Evolutionary conservation across 2,329 filamentous ascomycete species (phyloP), one percentile per base, ranked within the genome.

Genomic region (Monosporascus sp.): DNA sequence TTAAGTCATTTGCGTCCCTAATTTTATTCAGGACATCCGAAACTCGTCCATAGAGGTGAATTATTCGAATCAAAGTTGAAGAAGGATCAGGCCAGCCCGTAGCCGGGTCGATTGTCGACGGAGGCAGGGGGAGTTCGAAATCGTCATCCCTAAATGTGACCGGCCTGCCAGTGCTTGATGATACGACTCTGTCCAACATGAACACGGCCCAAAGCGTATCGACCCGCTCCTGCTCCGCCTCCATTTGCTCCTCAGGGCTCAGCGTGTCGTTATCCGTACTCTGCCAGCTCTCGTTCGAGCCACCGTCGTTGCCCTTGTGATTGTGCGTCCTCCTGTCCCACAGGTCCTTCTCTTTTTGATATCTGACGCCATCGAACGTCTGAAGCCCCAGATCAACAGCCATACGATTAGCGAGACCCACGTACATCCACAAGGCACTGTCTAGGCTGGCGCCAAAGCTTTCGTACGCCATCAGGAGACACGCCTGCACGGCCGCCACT

Each of bases 151-250:
- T 84, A 31, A 96, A 78, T 0, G 90, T 95, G 14, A 93, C 90
- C 0, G 90, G 87, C 17, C 90, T 80, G 9, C 91, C 91, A 0
- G 90, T 94, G 0, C 90, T 90, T 0, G 89, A 93, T 0, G 90
- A 95, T 25, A 96, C 93, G 56, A 93, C 87, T 20, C 90, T 81
- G 63, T 96, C 90, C 1, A 96, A 79, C 58, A 95, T 87, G 67
- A 95, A 95, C 9, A 96, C 87, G 4, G 89, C 86, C 90, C 90
- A 96, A 60, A 96, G 91, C 0, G 90, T 93, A 62, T 96, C 89
- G 43, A 90, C 85, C 15, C 89, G 82, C 65, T 95, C 90, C 57
- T 90, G 84, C 62, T 95, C 90, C 4, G 89, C 81, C 62, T 82
- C 86, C 58, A 74, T 79, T 68, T 80, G 82, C 63, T 86, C 84